phyloP scores from a whole-genome alignment of 148 eudicot species.

The Vaccinium myrtillus region DNA sequence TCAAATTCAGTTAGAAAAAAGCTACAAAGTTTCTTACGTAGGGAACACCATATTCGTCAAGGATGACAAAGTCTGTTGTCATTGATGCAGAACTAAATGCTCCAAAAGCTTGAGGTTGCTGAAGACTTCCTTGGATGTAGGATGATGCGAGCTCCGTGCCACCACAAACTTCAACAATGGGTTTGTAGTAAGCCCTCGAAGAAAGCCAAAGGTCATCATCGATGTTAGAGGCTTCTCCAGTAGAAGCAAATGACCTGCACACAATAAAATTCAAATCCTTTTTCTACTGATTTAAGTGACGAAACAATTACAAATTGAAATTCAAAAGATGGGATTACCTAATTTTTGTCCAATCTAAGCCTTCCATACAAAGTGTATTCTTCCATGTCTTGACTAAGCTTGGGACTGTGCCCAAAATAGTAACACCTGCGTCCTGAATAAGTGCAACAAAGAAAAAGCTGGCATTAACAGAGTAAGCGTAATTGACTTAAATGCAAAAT shows the following conservation, averaged over 20 bases:
- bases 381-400: conserved; percentile 97
- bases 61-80: conserved; percentile 69
- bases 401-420: conserved; percentile 84
- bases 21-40: conserved; percentile 48
- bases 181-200: conserved; percentile 74
- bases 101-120: conserved; percentile 95
- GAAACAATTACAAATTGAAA: background rate
- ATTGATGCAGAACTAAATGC: conserved; percentile 76
- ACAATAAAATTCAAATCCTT: background rate
- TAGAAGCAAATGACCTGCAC: conserved; percentile 63
- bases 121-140: conserved; percentile 58
- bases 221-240: conserved; percentile 88
- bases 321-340: conserved; percentile 36
- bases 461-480: background rate
- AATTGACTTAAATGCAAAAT: background rate
- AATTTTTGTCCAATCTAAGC: conserved; percentile 83
- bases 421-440: conserved; percentile 80
- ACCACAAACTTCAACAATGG: conserved; percentile 84
- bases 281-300: background rate
- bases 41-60: conserved; percentile 72
- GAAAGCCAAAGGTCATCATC: conserved; percentile 99
- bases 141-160: conserved; percentile 91
- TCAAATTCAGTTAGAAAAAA: background rate
- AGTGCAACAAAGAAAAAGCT: background rate
- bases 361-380: conserved; percentile 74